A percentile compares a stretch with the other conserved stretches of the same genome.
Conservation (phyloP, 2,329 filamentous ascomycete genomes). For the Penicillium aurantiogriseum region DNA sequence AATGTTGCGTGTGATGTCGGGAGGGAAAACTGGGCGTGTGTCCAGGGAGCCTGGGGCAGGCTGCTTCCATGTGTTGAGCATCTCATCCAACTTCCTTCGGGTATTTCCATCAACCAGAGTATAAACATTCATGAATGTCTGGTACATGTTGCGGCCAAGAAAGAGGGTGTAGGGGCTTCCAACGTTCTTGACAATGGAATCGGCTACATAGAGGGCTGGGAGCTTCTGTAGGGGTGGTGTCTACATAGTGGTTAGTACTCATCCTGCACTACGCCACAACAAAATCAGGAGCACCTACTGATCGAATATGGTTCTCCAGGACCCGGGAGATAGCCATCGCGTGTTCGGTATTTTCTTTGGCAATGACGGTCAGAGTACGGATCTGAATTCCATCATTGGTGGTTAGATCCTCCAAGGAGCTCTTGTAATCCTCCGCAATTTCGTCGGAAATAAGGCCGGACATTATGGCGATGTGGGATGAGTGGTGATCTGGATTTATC, state of each 20-base stretch:
- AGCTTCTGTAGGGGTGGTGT: constrained; percentile 84
- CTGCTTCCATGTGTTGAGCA: constrained; percentile 97
- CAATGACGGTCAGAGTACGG: constrained; percentile 94
- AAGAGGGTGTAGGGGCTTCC: constrained; percentile 96
- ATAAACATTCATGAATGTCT: constrained; percentile 96
- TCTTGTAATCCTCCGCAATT: constrained; percentile 91
- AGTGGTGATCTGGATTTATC: not conserved
- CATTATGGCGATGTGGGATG: constrained; percentile 53
- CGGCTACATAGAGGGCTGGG: constrained; percentile 93
- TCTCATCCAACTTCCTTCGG: constrained; percentile 89
- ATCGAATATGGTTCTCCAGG: constrained; percentile 88
- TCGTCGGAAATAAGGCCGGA: constrained; percentile 67
- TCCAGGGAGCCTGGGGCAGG: constrained; percentile 92
- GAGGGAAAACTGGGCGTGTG: constrained; percentile 84
- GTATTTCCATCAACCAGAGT: constrained; percentile 79
- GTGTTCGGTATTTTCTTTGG: constrained; percentile 94
- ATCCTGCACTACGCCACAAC: constrained; percentile 5
- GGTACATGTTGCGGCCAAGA: constrained; percentile 85
- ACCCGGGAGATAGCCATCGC: constrained; percentile 89
- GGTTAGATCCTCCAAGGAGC: constrained; percentile 86
- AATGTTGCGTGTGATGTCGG: constrained; percentile 83
- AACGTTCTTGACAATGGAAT: constrained; percentile 98
- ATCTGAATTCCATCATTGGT: constrained; percentile 93
- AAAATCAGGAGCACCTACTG: constrained; percentile 63
- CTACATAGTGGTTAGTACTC: constrained; percentile 51